These are phyloP conservation scores for Populus simonii DNA, from an alignment of 345 rosid species.

Conservation along the genomic window DNA sequence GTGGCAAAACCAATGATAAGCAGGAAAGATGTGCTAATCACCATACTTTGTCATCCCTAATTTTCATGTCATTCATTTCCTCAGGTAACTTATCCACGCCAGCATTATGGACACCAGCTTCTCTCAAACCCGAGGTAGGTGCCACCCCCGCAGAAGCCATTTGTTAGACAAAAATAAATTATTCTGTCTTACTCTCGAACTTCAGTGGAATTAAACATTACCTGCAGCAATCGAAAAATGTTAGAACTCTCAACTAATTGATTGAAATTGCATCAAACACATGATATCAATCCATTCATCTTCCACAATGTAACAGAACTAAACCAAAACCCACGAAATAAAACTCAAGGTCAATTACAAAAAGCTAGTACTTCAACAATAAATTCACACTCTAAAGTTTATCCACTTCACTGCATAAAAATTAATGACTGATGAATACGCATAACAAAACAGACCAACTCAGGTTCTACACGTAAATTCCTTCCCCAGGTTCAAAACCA, in stretches of 20 bases:
- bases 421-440: neutral
- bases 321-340: neutral
- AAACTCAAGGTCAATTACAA: neutral
- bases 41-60: slow-evolving; percentile 48
- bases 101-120: slow-evolving; percentile 27
- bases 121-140: slow-evolving; percentile 27
- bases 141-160: slow-evolving; percentile 36
- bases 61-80: slow-evolving; percentile 64
- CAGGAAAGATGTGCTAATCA: neutral
- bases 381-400: neutral
- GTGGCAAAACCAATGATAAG: neutral
- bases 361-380: neutral
- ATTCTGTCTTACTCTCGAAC: slow-evolving; percentile 20
- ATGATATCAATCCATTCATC: neutral
- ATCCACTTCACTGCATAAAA: neutral
- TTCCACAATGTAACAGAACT: neutral
- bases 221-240: slow-evolving; percentile 15
- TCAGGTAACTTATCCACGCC: slow-evolving; percentile 44
- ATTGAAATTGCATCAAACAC: neutral
- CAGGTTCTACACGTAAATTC: neutral
- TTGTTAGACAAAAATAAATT: slow-evolving; percentile 10
- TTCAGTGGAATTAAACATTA: slow-evolving; percentile 23
- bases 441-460: neutral
- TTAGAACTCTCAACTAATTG: neutral
- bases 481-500: neutral